A percentile compares a stretch with the other conserved stretches of the same genome.
These are phyloP conservation scores for Wallacemonas sp. DNA, from an alignment of 208 protist species.

Conservation along the genomic window DNA sequence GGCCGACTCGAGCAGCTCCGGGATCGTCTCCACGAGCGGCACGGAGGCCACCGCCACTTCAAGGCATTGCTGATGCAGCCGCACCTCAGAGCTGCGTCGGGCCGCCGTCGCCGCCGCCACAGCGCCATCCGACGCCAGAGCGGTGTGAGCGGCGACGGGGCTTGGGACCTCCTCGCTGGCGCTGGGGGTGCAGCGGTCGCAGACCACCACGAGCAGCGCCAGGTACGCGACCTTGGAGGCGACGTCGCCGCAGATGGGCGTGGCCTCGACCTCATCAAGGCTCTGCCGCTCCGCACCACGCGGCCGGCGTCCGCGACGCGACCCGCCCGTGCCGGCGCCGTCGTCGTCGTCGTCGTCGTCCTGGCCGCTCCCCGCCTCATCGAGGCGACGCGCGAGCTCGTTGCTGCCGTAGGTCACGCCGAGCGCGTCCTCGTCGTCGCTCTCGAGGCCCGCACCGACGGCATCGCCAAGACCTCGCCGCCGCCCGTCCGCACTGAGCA, in stretches of 20 bases:
- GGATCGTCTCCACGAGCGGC: conserved; percentile 60
- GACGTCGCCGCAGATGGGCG: conserved; percentile 33
- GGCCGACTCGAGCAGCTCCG: conserved; percentile 51
- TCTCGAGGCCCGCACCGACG: conserved; percentile 1
- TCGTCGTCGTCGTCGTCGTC: conserved; percentile 3
- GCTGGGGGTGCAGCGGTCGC: conserved; percentile 1
- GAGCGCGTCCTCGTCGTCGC: conserved; percentile 16
- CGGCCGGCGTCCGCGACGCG: background rate
- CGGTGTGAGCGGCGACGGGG: too few relatives aligned
- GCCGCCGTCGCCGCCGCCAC: background rate
- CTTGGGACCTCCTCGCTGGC: too few relatives aligned
- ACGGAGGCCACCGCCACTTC: conserved; percentile 48
- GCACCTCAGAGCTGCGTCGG: background rate
- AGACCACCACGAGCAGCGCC: conserved; percentile 35
- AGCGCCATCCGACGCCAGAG: too few relatives aligned
- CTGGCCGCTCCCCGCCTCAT: background rate
- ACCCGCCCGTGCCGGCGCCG: background rate
- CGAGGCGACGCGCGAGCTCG: background rate
- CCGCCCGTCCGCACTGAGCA: conserved; percentile 17
- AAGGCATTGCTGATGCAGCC: conserved; percentile 30
- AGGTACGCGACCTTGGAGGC: conserved; percentile 47
- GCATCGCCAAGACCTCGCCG: conserved; percentile 17
- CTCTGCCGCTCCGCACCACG: background rate
- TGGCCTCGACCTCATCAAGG: conserved; percentile 7
- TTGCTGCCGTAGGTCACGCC: conserved; percentile 24